These are phyloP conservation scores for Ascoidea rubescens DNA, from an alignment of 805 yeast species.

Conservation along the genomic window DNA sequence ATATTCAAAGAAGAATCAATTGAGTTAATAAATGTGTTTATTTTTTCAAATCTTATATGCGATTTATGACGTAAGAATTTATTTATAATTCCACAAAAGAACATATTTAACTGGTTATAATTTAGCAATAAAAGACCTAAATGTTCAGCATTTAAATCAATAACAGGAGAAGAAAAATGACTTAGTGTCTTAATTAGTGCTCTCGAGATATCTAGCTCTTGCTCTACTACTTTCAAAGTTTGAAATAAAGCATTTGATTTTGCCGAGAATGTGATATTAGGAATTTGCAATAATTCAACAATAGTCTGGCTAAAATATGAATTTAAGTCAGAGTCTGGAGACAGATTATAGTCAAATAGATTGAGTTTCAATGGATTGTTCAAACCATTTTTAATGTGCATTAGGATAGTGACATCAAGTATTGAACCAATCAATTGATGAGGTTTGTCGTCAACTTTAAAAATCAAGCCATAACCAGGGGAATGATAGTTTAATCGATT, in stretches of 20 bases:
- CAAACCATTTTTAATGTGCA: conserved; percentile 13
- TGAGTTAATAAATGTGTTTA: too few relatives aligned
- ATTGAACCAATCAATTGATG: conserved; percentile 22
- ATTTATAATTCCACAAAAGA: conserved; percentile 16
- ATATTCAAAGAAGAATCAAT: conserved; percentile 9
- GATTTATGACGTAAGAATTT: conserved; percentile 11
- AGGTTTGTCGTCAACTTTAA: conserved; percentile 27
- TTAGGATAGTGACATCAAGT: conserved; percentile 20
- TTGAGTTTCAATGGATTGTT: conserved; percentile 4
- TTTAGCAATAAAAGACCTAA: conserved; percentile 19
- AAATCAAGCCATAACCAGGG: conserved; percentile 34
- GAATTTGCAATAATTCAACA: conserved; percentile 20
- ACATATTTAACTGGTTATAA: conserved; percentile 8
- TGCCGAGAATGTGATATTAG: conserved; percentile 23
- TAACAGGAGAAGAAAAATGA: conserved; percentile 27
- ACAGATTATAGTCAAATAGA: too few relatives aligned
- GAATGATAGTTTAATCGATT: conserved; percentile 19
- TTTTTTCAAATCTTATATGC: too few relatives aligned
- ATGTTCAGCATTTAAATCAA: conserved; percentile 29
- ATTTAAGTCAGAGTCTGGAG: too few relatives aligned
- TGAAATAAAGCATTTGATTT: conserved; percentile 26
- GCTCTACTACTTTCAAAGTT: conserved; percentile 12
- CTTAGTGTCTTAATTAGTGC: conserved; percentile 23
- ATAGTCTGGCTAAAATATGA: conserved; percentile 11
- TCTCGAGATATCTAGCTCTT: conserved; percentile 13